Evolutionary conservation across 164 flowering plant species (phyloP).

Genomic region (Magnolia sinica): DNA sequence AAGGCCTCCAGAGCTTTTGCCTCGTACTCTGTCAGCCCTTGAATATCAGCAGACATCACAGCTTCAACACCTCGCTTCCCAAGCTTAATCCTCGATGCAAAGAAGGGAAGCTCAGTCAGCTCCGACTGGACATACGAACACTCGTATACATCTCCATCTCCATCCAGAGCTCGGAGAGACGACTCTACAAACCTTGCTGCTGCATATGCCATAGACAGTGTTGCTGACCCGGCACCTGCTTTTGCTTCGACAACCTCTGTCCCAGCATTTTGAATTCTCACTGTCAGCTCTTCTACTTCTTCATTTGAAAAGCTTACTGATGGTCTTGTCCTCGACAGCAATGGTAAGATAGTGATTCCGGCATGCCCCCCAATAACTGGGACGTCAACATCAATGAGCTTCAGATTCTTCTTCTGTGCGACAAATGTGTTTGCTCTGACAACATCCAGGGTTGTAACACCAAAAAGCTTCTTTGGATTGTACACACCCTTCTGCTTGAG

Average conservation of each 20-base stretch:
- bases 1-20: constrained; percentile 17
- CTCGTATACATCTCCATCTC: constrained; percentile 15
- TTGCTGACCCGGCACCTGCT: constrained; percentile 18
- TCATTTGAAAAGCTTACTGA: constrained; percentile 16
- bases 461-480: constrained; percentile 40
- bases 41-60: constrained; percentile 10
- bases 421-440: constrained; percentile 35
- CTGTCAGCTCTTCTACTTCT: constrained; percentile 14
- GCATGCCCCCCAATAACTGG: constrained; percentile 18
- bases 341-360: constrained; percentile 16
- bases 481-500: constrained; percentile 45
- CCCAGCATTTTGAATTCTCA: constrained; percentile 22
- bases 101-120: constrained; percentile 17
- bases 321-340: constrained; percentile 14
- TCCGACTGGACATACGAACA: constrained; percentile 12
- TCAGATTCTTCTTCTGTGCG: constrained; percentile 23
- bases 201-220: constrained; percentile 20
- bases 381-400: constrained; percentile 17
- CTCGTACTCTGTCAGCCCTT: constrained; percentile 18
- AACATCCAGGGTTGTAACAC: constrained; percentile 16
- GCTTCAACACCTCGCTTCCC: constrained; percentile 20
- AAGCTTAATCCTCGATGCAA: constrained; percentile 16
- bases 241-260: constrained; percentile 19
- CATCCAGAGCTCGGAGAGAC: constrained; percentile 17
- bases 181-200: constrained; percentile 20